These are phyloP conservation scores for Chenopodium formosanum DNA, from an alignment of 148 eudicot species.

Conservation along the genomic window DNA sequence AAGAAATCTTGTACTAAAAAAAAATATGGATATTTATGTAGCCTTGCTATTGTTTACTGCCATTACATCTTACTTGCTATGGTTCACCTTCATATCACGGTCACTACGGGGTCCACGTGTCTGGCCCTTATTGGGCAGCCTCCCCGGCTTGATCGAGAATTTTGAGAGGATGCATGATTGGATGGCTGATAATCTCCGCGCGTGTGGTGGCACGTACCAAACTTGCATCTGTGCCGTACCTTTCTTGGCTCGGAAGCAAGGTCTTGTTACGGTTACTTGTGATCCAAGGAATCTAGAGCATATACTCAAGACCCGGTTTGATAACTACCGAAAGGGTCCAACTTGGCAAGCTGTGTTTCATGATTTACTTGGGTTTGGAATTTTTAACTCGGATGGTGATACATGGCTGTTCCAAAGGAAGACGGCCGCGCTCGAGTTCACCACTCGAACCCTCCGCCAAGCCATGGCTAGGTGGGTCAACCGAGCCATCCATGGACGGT, in stretches of 20 bases:
- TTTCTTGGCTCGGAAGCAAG: conserved; percentile 79
- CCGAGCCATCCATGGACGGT: conserved; percentile 60
- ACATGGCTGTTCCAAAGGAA: conserved; percentile 90
- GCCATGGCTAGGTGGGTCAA: conserved; percentile 96
- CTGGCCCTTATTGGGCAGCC: conserved; percentile 82
- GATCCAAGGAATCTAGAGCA: conserved; percentile 91
- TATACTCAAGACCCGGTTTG: conserved; percentile 77
- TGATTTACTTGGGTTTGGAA: conserved; percentile 77
- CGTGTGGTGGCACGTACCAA: conserved; percentile 90
- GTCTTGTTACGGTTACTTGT: conserved; percentile 85
- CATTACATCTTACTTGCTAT: conserved; percentile 57
- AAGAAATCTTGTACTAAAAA: background rate
- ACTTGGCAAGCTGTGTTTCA: conserved; percentile 96
- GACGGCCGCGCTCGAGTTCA: conserved; percentile 93
- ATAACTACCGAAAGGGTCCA: conserved; percentile 90
- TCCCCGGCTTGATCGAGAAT: conserved; percentile 81
- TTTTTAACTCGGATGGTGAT: conserved; percentile 91
- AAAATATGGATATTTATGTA: conserved; percentile 46
- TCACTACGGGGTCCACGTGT: conserved; percentile 81
- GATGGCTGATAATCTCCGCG: conserved; percentile 85
- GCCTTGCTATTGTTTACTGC: conserved; percentile 51
- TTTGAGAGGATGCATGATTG: conserved; percentile 85
- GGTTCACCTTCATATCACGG: conserved; percentile 92
- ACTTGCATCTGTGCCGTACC: conserved; percentile 88
- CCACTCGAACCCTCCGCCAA: conserved; percentile 82